These are phyloP conservation scores for Colletotrichum tropicale DNA, from an alignment of 2,329 filamentous ascomycete species.

Conservation along the genomic window DNA sequence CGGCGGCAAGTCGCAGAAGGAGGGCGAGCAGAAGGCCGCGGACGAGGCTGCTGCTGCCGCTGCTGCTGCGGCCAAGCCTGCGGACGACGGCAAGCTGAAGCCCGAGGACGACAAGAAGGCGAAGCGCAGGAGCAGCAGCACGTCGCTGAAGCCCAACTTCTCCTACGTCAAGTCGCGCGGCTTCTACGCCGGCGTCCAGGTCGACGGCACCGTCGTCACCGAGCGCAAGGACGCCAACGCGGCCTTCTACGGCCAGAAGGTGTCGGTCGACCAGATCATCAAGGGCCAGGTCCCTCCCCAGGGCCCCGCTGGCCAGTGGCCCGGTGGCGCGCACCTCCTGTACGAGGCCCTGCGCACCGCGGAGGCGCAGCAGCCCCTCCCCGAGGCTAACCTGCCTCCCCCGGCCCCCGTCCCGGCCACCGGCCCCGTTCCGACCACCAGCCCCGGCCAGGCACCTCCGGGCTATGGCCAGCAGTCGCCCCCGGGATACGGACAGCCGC, in stretches of 20 bases:
- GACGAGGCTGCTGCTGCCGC: neutral
- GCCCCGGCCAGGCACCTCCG: neutral
- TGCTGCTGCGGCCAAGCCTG: constrained; percentile 1
- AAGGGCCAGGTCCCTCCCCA: constrained; percentile 42
- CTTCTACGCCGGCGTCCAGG: constrained; percentile 84
- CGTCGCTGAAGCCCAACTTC: constrained; percentile 47
- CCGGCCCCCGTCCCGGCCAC: constrained; percentile 3
- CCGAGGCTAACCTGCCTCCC: constrained; percentile 20
- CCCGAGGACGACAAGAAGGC: constrained; percentile 39
- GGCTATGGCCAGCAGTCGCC: neutral
- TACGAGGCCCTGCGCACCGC: constrained; percentile 34
- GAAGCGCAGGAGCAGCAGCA: constrained; percentile 21
- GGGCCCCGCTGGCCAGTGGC: constrained; percentile 32
- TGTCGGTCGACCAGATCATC: constrained; percentile 52
- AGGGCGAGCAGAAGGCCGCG: constrained; percentile 18
- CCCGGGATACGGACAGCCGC: constrained; percentile 1
- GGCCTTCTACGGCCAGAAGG: constrained; percentile 75
- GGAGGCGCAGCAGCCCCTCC: constrained; percentile 28
- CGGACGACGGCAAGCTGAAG: constrained; percentile 37
- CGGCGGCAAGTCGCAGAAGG: constrained; percentile 17
- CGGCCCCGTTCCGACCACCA: neutral
- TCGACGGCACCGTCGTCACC: constrained; percentile 86
- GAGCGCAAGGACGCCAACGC: constrained; percentile 90
- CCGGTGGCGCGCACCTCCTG: constrained; percentile 32
- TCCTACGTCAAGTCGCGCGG: constrained; percentile 87